Base-by-base conservation (phyloP, 768 basidiomycete genomes). In the Pleurotus sapidus region DNA sequence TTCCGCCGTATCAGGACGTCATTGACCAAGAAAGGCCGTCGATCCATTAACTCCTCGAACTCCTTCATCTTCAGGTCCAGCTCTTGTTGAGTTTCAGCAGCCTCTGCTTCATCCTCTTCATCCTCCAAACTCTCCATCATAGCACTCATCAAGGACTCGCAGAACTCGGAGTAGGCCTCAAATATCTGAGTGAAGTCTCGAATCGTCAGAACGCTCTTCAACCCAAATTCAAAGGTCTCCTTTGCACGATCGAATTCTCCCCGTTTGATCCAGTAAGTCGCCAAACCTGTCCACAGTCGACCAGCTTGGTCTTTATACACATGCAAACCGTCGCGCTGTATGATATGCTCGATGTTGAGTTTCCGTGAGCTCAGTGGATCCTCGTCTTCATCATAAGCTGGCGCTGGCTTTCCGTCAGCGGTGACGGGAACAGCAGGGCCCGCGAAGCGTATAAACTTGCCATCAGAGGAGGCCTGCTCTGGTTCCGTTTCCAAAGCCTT, bases 181-280 rank as follows among this genome's bases (percentile, higher is more conserved):
- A 98, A 98, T 55, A 98, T 94, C 69, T 98, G 95, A 2, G 93
- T 94, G 69, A 99, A 99, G 73, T 98, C 97, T 34, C 95, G 85
- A 62, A 98, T 88, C 1, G 96, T 98, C 64, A 98, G 74, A 15
- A 98, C 96, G 1, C 76, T 78, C 15, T 83, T 79, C 61, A 98
- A 80, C 12, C 95, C 97, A 20, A 84, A 72, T 71, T 98, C 97
- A 68, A 98, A 98, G 0, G 89, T 93, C 49, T 78, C 77, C 61
- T 88, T 92, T 14, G 93, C 93, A 51, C 91, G 82, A 60, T 95
- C 95, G 66, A 99, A 98, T 68, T 98, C 97, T 55, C 84, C 93
- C 4, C 94, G 87, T 73, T 97, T 97, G 70, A 95, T 95, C 96
- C 96, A 99, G 68, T 96, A 98, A 0, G 95, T 98, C 1, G 95